Conservation (phyloP, 192 early-diverging fungal genomes). For the Coemansia umbellata region DNA sequence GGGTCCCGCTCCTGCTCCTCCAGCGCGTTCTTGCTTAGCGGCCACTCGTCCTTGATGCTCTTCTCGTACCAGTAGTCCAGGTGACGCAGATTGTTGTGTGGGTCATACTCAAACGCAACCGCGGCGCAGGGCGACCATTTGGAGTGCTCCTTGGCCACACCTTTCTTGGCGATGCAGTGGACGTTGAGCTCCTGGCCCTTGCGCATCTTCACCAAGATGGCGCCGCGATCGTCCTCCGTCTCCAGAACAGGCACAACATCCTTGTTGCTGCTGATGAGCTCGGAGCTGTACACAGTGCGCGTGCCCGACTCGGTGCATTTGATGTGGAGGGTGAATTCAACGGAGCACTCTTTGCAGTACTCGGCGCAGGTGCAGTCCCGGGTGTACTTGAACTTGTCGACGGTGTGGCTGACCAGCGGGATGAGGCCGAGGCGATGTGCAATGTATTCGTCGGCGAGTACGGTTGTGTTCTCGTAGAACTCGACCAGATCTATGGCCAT, state of each 20-base stretch:
- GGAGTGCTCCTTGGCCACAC: conserved; percentile 95
- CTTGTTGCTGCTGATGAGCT: conserved; percentile 73
- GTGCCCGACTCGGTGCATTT: conserved; percentile 78
- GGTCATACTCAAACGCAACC: conserved; percentile 94
- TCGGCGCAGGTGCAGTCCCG: conserved; percentile 69
- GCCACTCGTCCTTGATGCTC: conserved; percentile 81
- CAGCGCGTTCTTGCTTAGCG: conserved; percentile 59
- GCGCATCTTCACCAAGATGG: conserved; percentile 83
- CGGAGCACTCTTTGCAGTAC: conserved; percentile 89
- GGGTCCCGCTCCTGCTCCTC: conserved; percentile 53
- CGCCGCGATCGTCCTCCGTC: conserved; percentile 64
- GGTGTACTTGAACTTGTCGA: conserved; percentile 78
- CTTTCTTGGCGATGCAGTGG: conserved; percentile 93
- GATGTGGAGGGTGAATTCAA: conserved; percentile 81
- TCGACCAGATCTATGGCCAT: conserved; percentile 98
- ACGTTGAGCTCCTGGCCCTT: conserved; percentile 91
- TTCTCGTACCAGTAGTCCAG: conserved; percentile 93
- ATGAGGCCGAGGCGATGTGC: conserved; percentile 94
- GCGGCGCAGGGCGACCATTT: conserved; percentile 94
- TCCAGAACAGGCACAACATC: conserved; percentile 64
- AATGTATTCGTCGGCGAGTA: conserved; percentile 93
- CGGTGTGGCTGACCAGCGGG: conserved; percentile 77
- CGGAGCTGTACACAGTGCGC: conserved; percentile 74
- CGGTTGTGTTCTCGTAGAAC: conserved; percentile 87
- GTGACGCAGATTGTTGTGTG: conserved; percentile 89